These are phyloP conservation scores for Suhomyces faveliae DNA, from an alignment of 805 yeast species.

Conservation along the genomic window DNA sequence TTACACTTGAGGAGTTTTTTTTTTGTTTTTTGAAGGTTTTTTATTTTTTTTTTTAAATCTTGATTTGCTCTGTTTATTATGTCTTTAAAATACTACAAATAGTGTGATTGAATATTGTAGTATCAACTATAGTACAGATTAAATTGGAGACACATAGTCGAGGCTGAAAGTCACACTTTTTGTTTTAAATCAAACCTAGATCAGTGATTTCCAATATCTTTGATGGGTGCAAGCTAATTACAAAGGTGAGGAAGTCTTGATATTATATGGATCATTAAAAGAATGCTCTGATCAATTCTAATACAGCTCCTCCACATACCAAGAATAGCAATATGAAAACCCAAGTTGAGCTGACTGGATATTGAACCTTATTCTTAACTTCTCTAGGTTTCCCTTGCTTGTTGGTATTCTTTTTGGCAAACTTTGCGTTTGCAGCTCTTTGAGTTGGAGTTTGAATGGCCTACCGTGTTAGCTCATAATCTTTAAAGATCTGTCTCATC, in stretches of 20 bases:
- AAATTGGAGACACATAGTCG: background rate
- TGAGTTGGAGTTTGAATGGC: constrained; percentile 84
- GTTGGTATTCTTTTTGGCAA: constrained; percentile 67
- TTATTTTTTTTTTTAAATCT: background rate
- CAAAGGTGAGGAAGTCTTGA: background rate
- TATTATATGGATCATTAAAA: constrained; percentile 31
- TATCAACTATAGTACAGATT: constrained; percentile 4
- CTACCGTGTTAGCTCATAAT: constrained; percentile 25
- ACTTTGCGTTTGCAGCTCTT: constrained; percentile 82
- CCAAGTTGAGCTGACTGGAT: constrained; percentile 68
- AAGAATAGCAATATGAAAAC: constrained; percentile 58
- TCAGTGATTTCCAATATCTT: background rate
- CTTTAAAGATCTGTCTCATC: background rate
- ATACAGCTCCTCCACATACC: constrained; percentile 77
- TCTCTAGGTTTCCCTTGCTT: constrained; percentile 71
- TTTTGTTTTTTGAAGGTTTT: background rate
- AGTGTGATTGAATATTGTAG: background rate
- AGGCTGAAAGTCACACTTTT: background rate
- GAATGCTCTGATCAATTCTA: constrained; percentile 61
- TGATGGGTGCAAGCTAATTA: background rate
- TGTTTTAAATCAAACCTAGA: background rate
- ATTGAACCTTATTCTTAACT: constrained; percentile 35
- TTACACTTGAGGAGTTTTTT: background rate
- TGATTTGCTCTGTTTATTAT: background rate
- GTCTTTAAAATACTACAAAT: background rate